Base-by-base conservation (phyloP, 2,329 filamentous ascomycete species). In the Atkinsonella texensis region DNA sequence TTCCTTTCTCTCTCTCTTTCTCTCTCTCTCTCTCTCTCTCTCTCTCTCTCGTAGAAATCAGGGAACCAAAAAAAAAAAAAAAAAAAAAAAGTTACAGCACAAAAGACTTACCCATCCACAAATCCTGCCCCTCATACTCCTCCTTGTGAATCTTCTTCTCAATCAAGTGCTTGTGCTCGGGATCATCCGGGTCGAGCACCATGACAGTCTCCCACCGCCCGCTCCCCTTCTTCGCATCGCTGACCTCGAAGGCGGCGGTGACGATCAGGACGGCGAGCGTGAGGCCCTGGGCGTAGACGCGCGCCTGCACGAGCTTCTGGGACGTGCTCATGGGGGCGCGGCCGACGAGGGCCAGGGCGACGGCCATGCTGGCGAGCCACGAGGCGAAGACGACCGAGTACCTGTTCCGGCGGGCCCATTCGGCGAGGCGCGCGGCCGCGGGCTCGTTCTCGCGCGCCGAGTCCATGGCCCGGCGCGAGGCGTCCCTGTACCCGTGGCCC, bases 251-350 rank as follows among this genome's bases (percentile, higher is more conserved):
- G 11, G 81, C 85, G 46, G 91, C 89, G 33, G 83, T 86, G 52
- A 87, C 81, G 63, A 95, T 79, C 52, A 96, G 74, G 49, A 95
- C 88, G 56, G 84, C 86, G 46, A 96, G 74, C 5, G 90, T 95
- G 60, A 95, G 73, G 6, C 87, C 89, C 73, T 96, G 90, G 3
- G 90, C 90, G 70, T 95, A 95, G 57, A 96, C 85, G 79, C 90
- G 84, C 23, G 89, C 90, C 76, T 96, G 90, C 15, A 96, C 90
- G 20, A 96, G 73, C 76, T 95, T 95, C 75, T 96, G 90, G 54
- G 79, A 72, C 2, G 81, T 83, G 48, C 77, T 80, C 46, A 95
- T 75, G 57, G 79, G 83, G 66, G 88, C 88, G 56, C 88, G 80
- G 63, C 85, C 81, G 56, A 96, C 89, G 32, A 94, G 66, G 51